These are phyloP conservation scores for Xerocomus potaroensis DNA, from an alignment of 768 basidiomycete species.

Conservation along the genomic window DNA sequence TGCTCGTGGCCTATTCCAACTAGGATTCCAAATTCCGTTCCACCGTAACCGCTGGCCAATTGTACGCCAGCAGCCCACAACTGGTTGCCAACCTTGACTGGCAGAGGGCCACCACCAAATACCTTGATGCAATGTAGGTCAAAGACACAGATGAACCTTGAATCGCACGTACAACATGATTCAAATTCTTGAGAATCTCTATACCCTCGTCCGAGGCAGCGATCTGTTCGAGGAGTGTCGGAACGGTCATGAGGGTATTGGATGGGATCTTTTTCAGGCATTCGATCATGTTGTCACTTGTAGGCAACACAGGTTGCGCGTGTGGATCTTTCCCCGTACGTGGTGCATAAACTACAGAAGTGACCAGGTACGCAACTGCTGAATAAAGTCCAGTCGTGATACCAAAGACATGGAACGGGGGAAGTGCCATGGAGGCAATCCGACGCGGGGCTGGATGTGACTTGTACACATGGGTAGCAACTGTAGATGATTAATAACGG, in stretches of 20 bases:
- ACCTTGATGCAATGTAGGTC: slow-evolving; percentile 17
- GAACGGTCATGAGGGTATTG: slow-evolving; percentile 33
- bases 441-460: slow-evolving; percentile 13
- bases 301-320: slow-evolving; percentile 33
- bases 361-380: slow-evolving; percentile 16
- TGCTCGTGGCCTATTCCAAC: neutral
- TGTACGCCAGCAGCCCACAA: slow-evolving; percentile 32
- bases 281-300: slow-evolving; percentile 38
- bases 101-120: slow-evolving; percentile 38
- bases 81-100: slow-evolving; percentile 32
- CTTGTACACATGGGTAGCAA: neutral
- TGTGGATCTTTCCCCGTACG: slow-evolving; percentile 16
- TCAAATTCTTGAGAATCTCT: slow-evolving; percentile 22
- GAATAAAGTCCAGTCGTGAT: slow-evolving; percentile 12
- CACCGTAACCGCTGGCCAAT: slow-evolving; percentile 34
- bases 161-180: slow-evolving; percentile 26
- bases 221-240: slow-evolving; percentile 39
- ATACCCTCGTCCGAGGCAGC: slow-evolving; percentile 21
- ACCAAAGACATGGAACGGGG: slow-evolving; percentile 27
- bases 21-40: slow-evolving; percentile 28
- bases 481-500: neutral
- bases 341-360: slow-evolving; percentile 27
- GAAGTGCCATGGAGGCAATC: slow-evolving; percentile 22
- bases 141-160: no score
- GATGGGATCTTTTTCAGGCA: slow-evolving; percentile 27